phyloP scores from a whole-genome alignment of 1,284 basidiomycete species.

The Apiotrichum mycotoxinovorans region DNA sequence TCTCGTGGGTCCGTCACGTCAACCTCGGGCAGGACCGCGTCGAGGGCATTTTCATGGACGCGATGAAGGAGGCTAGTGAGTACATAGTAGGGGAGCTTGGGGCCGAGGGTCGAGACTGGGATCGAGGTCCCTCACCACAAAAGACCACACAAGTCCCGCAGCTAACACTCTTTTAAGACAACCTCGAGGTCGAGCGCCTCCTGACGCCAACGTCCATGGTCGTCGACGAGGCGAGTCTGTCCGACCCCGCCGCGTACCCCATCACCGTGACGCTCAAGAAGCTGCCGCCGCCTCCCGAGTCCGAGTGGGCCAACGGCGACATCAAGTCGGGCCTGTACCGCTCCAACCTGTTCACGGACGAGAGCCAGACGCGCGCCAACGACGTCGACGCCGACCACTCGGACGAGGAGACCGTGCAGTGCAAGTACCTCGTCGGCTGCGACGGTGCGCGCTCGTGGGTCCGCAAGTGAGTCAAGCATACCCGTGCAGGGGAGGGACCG shows the following conservation, averaged over 20 bases:
- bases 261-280: slow-evolving; percentile 30
- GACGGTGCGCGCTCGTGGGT: slow-evolving; percentile 31
- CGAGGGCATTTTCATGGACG: slow-evolving; percentile 36
- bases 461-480: slow-evolving; percentile 14
- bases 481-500: background rate
- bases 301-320: slow-evolving; percentile 21
- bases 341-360: slow-evolving; percentile 32
- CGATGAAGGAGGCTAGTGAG: slow-evolving; percentile 30
- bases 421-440: slow-evolving; percentile 33
- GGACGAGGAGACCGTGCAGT: slow-evolving; percentile 23
- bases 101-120: too few relatives aligned
- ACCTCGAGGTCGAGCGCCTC: slow-evolving; percentile 30
- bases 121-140: background rate
- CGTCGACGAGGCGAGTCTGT: slow-evolving; percentile 14
- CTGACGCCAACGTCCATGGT: slow-evolving; percentile 21
- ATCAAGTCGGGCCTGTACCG: slow-evolving; percentile 31
- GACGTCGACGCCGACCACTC: slow-evolving; percentile 47
- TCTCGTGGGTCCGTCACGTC: slow-evolving; percentile 30
- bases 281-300: slow-evolving; percentile 16
- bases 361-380: slow-evolving; percentile 33
- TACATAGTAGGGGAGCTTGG: background rate
- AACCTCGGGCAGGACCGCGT: slow-evolving; percentile 37
- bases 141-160: too few relatives aligned
- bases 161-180: slow-evolving; percentile 17
- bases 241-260: slow-evolving; percentile 28